Conservation (phyloP, 2,329 filamentous ascomycete genomes). For the Ophiosphaerella herpotricha region DNA sequence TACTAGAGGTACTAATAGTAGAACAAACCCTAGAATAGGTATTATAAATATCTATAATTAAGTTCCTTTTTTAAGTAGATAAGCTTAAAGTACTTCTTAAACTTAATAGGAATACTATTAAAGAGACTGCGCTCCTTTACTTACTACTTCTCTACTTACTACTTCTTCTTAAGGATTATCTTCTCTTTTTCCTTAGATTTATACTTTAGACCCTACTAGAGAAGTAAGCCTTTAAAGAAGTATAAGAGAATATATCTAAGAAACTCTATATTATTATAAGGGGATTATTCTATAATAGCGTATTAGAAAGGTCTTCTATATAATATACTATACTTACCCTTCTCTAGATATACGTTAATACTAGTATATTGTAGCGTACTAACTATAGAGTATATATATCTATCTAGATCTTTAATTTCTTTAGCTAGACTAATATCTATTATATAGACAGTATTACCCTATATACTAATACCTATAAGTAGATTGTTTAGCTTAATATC, state of each 20-base stretch:
- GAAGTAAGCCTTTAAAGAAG: slow-evolving; percentile 29
- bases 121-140: not conserved
- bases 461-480: slow-evolving; percentile 98
- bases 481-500: slow-evolving; percentile 99
- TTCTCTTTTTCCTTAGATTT: slow-evolving; percentile 16
- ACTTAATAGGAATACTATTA: slow-evolving; percentile 9
- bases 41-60: slow-evolving; percentile 14
- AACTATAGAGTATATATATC: slow-evolving; percentile 76
- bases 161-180: slow-evolving; percentile 16
- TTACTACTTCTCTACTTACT: slow-evolving; percentile 2
- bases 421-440: slow-evolving; percentile 99
- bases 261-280: slow-evolving; percentile 33
- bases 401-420: slow-evolving; percentile 99
- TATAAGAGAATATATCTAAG: slow-evolving; percentile 33
- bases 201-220: slow-evolving; percentile 29
- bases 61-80: slow-evolving; percentile 8
- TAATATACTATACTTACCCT: slow-evolving; percentile 12
- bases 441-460: slow-evolving; percentile 98
- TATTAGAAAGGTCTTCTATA: slow-evolving; percentile 10
- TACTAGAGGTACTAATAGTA: slow-evolving; percentile 12
- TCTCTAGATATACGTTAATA: too few relatives aligned
- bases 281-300: slow-evolving; percentile 24
- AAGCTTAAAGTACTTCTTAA: slow-evolving; percentile 15
- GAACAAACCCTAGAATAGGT: slow-evolving; percentile 18
- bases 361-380: too few relatives aligned